Percentiles rank a stretch among this genome's conserved stretches.
Evolutionary conservation across 169 alveolate genomes (phyloP).

Genomic region (Amoebophrya sp.): DNA sequence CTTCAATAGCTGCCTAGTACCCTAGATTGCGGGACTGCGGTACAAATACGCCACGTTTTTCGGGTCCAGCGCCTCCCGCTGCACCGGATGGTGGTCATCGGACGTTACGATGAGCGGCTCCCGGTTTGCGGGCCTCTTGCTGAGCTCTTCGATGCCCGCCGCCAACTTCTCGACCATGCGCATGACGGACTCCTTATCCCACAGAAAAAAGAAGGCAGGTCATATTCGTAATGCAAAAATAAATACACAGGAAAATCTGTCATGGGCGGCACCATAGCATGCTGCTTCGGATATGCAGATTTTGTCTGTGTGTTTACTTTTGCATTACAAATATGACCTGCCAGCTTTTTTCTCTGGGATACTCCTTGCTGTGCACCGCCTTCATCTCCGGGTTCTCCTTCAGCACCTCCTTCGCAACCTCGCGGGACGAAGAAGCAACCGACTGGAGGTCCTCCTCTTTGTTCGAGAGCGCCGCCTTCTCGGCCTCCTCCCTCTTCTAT

Average conservation of each 20-base stretch:
- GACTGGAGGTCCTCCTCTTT: neutral
- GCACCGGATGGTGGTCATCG: neutral
- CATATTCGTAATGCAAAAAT: too few species aligned
- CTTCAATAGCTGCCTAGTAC: too few species aligned
- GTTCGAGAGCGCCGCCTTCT: too few species aligned
- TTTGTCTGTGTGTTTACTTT: too few species aligned
- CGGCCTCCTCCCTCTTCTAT: too few species aligned
- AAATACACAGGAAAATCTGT: too few species aligned
- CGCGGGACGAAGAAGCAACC: neutral
- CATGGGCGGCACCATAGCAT: too few species aligned
- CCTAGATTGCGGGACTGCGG: neutral
- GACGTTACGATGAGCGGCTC: neutral
- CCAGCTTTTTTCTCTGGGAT: too few species aligned
- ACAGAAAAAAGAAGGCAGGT: too few species aligned
- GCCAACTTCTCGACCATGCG: neutral
- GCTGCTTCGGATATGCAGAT: too few species aligned
- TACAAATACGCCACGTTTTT: neutral
- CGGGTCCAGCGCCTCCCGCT: neutral
- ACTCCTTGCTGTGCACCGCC: neutral
- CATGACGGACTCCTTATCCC: neutral
- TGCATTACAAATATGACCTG: too few species aligned
- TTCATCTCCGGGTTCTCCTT: neutral
- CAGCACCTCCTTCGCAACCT: neutral
- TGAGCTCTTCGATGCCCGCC: neutral
- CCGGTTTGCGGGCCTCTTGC: neutral